phyloP scores from a whole-genome alignment of 768 basidiomycete species.

The Lyophyllum shimeji region DNA sequence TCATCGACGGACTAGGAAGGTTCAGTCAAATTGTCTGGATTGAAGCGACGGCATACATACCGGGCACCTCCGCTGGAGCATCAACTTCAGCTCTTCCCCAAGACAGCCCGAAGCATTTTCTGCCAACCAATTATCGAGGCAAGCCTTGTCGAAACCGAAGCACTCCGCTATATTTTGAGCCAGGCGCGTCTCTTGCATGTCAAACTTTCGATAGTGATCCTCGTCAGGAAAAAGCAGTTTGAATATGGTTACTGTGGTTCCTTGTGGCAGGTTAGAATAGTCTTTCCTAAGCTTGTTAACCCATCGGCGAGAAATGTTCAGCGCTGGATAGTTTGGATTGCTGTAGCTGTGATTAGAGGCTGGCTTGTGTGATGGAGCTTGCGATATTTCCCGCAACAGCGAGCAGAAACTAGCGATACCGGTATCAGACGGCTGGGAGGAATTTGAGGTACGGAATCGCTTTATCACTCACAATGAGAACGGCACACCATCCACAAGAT shows the following conservation, averaged over 20 bases:
- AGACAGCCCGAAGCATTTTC: constrained; percentile 61
- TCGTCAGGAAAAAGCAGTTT: constrained; percentile 85
- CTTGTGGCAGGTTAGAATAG: constrained; percentile 48
- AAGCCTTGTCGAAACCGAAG: constrained; percentile 35
- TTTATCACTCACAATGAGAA: constrained; percentile 26
- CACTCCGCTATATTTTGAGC: constrained; percentile 49
- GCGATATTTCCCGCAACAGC: constrained; percentile 45
- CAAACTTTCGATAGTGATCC: constrained; percentile 67
- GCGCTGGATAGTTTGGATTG: constrained; percentile 33
- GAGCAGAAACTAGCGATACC: constrained; percentile 43
- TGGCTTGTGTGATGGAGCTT: constrained; percentile 29
- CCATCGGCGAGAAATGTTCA: constrained; percentile 46
- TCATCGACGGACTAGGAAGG: constrained; percentile 26
- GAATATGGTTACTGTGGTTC: constrained; percentile 62
- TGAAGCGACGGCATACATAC: constrained; percentile 25
- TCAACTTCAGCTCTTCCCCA: constrained; percentile 59
- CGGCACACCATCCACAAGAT: constrained; percentile 19
- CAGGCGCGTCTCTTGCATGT: constrained; percentile 67
- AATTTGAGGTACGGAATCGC: neutral
- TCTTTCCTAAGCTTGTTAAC: constrained; percentile 35
- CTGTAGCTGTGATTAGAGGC: constrained; percentile 18
- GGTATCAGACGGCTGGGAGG: neutral
- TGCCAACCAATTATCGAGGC: constrained; percentile 37
- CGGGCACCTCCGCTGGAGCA: constrained; percentile 39
- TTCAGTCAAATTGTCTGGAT: neutral